Base-by-base conservation (phyloP, 495 filamentous ascomycete species). In the Penicillium paradoxum region DNA sequence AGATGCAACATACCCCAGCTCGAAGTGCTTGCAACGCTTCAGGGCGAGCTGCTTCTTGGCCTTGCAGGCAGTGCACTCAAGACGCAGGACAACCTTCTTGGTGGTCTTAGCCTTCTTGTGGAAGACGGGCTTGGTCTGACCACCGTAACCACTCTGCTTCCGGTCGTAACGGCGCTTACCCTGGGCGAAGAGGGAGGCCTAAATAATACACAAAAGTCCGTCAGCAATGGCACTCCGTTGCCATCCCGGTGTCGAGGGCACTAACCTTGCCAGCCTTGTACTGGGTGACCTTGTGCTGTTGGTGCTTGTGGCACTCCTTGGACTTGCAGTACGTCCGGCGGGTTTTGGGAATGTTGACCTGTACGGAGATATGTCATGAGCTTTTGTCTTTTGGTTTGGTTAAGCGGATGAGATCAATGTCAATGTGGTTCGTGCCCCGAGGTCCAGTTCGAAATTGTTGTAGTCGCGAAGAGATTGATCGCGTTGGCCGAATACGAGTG, bases 61-160 rank as follows among this genome's bases (percentile, higher is more conserved):
- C 86, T 98, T 97, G 88, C 93, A 98, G 39, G 69, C 60, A 63
- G 88, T 91, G 80, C 95, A 98, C 77, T 99, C 93, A 69, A 99
- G 79, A 76, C 95, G 83, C 66, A 99, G 79, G 72, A 99, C 95
- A 63, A 99, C 85, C 88, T 99, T 99, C 86, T 97, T 99, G 67
- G 95, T 99, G 59, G 95, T 97, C 87, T 99, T 99, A 57, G 95
- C 95, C 83, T 97, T 97, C 86, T 97, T 97, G 88, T 97, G 92
- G 87, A 99, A 96, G 66, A 96, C 89, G 62, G 91, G 91, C 80
- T 98, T 98, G 59, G 93, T 98, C 81, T 98, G 93, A 87, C 93
- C 93, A 86, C 95, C 93, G 79, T 96, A 98, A 84, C 93, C 74
- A 69, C 86, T 89, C 82, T 99, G 95, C 82, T 99, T 99, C 72